phyloP scores from a whole-genome alignment of 2,329 filamentous ascomycete species.

The Diplodia sapinea region DNA sequence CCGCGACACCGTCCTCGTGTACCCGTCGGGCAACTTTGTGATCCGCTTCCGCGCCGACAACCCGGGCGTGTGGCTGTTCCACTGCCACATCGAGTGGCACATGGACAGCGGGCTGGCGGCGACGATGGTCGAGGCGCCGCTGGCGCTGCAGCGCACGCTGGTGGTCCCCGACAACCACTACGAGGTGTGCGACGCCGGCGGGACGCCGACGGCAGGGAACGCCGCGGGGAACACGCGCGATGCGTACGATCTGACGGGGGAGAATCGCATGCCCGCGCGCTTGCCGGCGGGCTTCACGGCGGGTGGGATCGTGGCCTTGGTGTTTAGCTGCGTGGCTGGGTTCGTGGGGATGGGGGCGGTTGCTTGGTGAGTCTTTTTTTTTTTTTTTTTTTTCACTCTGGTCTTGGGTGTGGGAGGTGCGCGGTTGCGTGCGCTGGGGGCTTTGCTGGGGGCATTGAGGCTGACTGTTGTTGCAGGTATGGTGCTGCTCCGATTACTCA shows the following conservation, averaged over 20 bases:
- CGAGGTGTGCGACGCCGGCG: slow-evolving; percentile 60
- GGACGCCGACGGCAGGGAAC: slow-evolving; percentile 66
- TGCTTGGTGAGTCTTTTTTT: slow-evolving; percentile 62
- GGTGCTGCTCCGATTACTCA: neutral
- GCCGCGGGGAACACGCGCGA: slow-evolving; percentile 74
- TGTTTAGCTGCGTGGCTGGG: slow-evolving; percentile 73
- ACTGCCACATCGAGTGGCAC: slow-evolving; percentile 49
- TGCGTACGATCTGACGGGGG: slow-evolving; percentile 58
- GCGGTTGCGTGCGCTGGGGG: no score
- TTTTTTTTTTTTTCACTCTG: no score
- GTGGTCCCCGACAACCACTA: slow-evolving; percentile 65
- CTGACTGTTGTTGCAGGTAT: neutral
- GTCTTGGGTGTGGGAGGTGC: no score
- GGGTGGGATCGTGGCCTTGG: slow-evolving; percentile 73
- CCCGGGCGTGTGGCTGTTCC: slow-evolving; percentile 45
- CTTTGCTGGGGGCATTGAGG: slow-evolving; percentile 49
- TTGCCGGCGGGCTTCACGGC: slow-evolving; percentile 75
- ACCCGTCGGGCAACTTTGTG: slow-evolving; percentile 61
- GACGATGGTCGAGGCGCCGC: slow-evolving; percentile 58
- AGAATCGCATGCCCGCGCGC: slow-evolving; percentile 60
- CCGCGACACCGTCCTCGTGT: slow-evolving; percentile 61
- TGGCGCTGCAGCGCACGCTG: slow-evolving; percentile 59
- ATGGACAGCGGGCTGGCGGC: slow-evolving; percentile 58
- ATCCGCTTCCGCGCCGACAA: slow-evolving; percentile 63
- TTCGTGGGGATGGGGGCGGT: slow-evolving; percentile 72